phyloP scores from a whole-genome alignment of 805 yeast genomes.

The Candida pseudofarinosa region DNA sequence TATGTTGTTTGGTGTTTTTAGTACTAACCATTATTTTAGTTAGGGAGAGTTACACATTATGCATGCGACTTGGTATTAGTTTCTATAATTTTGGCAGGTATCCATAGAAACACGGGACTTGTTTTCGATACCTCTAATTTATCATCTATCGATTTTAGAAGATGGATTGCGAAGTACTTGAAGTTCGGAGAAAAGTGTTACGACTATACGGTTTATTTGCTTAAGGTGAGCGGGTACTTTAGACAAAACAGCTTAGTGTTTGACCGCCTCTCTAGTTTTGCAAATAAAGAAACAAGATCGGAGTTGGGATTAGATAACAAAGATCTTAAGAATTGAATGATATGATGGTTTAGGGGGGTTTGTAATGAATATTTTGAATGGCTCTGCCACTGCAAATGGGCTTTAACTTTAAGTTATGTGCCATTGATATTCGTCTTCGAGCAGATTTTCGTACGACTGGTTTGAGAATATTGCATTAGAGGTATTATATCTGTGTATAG shows the following conservation, averaged over 20 bases:
- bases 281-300: constrained; percentile 21
- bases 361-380: too few relatives aligned
- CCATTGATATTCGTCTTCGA: too few relatives aligned
- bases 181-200: constrained; percentile 60
- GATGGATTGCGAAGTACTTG: constrained; percentile 50
- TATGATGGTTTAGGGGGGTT: too few relatives aligned
- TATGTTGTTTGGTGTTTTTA: too few relatives aligned
- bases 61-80: constrained; percentile 74
- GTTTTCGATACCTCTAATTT: constrained; percentile 48
- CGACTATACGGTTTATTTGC: constrained; percentile 41
- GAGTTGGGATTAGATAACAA: constrained; percentile 20
- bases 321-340: constrained; percentile 27
- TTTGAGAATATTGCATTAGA: too few relatives aligned
- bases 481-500: too few relatives aligned
- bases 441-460: too few relatives aligned
- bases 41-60: constrained; percentile 66
- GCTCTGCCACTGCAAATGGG: too few relatives aligned
- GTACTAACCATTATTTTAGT: constrained; percentile 20
- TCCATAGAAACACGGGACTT: constrained; percentile 78
- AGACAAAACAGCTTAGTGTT: constrained; percentile 36
- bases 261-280: constrained; percentile 25
- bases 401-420: too few relatives aligned
- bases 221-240: constrained; percentile 50
- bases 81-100: constrained; percentile 81
- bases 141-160: constrained; percentile 43